These are phyloP conservation scores for Colletotrichum lindemuthianum DNA, from an alignment of 2,329 filamentous ascomycete genomes.

Conservation along the genomic window DNA sequence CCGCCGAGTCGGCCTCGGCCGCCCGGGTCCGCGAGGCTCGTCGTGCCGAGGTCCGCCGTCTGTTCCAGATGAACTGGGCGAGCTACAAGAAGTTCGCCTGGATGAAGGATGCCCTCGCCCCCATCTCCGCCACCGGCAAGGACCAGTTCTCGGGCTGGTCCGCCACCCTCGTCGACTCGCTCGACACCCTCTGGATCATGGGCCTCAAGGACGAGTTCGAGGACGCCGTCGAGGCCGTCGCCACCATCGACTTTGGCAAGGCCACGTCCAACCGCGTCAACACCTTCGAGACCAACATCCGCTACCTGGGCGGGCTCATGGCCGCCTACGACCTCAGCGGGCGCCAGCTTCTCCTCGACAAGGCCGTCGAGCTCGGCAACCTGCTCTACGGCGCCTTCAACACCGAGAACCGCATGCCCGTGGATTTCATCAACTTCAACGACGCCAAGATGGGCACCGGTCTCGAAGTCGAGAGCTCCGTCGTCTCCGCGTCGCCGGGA, in stretches of 20 bases:
- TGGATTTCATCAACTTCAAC: slow-evolving; percentile 57
- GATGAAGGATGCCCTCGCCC: slow-evolving; percentile 57
- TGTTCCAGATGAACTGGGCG: slow-evolving; percentile 50
- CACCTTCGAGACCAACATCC: slow-evolving; percentile 77
- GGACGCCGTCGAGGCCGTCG: slow-evolving; percentile 55
- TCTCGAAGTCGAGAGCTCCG: slow-evolving; percentile 45
- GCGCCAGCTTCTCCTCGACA: slow-evolving; percentile 63
- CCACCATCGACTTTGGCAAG: slow-evolving; percentile 58
- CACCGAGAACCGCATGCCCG: slow-evolving; percentile 73
- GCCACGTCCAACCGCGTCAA: slow-evolving; percentile 55
- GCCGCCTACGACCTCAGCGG: slow-evolving; percentile 74
- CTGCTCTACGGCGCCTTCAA: slow-evolving; percentile 74
- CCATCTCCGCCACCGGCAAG: slow-evolving; percentile 49
- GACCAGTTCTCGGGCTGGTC: slow-evolving; percentile 59
- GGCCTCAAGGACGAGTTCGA: slow-evolving; percentile 61
- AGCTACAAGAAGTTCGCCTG: slow-evolving; percentile 58
- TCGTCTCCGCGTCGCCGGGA: slow-evolving; percentile 62
- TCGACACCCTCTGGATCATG: slow-evolving; percentile 67
- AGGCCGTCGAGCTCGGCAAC: slow-evolving; percentile 71
- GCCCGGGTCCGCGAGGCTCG: slow-evolving; percentile 43
- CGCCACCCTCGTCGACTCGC: slow-evolving; percentile 55
- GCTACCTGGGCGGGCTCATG: slow-evolving; percentile 75
- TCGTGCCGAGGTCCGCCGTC: slow-evolving; percentile 47
- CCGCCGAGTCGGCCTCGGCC: slow-evolving; percentile 38
- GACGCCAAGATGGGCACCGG: slow-evolving; percentile 49